Evolutionary conservation across 352 stramenopile genomes (phyloP), one percentile per base, ranked within the genome.

Genomic region (Phytophthora citrophthora): DNA sequence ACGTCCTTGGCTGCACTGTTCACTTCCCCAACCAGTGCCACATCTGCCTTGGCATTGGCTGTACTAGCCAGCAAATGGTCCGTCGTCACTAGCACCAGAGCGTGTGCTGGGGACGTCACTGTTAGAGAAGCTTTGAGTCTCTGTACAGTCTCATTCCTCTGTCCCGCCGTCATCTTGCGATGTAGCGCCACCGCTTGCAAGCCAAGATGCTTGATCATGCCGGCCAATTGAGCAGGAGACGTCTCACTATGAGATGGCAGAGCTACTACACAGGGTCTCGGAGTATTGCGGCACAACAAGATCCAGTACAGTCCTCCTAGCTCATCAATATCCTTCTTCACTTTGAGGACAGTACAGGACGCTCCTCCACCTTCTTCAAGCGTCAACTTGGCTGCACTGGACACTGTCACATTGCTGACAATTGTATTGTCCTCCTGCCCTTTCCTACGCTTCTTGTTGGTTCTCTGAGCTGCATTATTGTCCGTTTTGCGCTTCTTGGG

Each of bases 141-240:
- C 47, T 90, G 67, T 48, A 90, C 55, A 41, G 64, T 77, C 47
- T 88, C 78, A 20, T 81, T 72, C 44, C 82, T 70, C 54, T 93
- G 82, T 1, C 62, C 64, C 5, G 64, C 32, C 1, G 81, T 79
- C 77, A 92, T 93, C 58, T 93, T 93, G 54, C 67, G 69, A 61
- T 94, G 86, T 20, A 94, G 47, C 16, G 81, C 61, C n/a, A 89
- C 53, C n/a, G 77, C 70, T 41, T 88, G 75, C 52, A 88, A 74
- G 8, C 81, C 79, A 26, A 94, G 44, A 52, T 87, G 76, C 55
- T 81, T 81, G 26, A 91, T 52, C 16, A 81, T 77, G 2, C 54
- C 56, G 2, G 75, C 77, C 18, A 94, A 36, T 20, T 74, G 51
- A 39, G 77, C 57, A 0, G 70, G 46, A 27, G 54, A 54, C 26